Evolutionary conservation across 78 protist species (phyloP).

Genomic region (Dictyostelium brefeldianum): DNA sequence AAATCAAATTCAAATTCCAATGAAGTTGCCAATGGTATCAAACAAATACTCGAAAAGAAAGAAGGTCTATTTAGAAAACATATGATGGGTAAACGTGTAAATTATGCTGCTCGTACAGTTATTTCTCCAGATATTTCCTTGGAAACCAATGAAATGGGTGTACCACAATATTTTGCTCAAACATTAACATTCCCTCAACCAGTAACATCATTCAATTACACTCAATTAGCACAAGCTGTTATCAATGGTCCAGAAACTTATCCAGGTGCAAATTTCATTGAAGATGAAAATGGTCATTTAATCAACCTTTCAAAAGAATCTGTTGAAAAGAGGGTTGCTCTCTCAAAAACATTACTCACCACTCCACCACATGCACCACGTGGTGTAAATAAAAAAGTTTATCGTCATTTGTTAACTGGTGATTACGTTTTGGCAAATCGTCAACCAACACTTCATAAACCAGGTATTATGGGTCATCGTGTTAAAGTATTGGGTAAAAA

Average conservation of each 20-base stretch:
- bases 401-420: conserved; percentile 95
- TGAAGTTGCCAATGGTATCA: conserved; percentile 88
- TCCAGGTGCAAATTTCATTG: conserved; percentile 95
- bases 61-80: conserved; percentile 99
- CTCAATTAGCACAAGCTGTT: conserved; percentile 91
- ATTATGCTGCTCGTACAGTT: conserved; percentile 98
- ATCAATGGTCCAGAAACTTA: conserved; percentile 96
- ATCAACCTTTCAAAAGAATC: conserved; percentile 67
- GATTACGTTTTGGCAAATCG: conserved; percentile 98
- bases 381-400: conserved; percentile 89
- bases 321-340: conserved; percentile 81
- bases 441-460: conserved; percentile 99
- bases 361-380: conserved; percentile 48
- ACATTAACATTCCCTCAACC: conserved; percentile 85
- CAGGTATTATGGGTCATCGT: conserved; percentile 97
- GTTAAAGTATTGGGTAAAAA: conserved; percentile 82
- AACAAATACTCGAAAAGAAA: conserved; percentile 97
- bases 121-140: conserved; percentile 98
- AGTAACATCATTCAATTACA: conserved; percentile 61
- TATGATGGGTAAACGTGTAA: conserved; percentile 99
- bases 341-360: conserved; percentile 84
- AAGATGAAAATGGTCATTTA: conserved; percentile 83
- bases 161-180: conserved; percentile 69
- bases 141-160: conserved; percentile 96
- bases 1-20: conserved; percentile 1